These are phyloP conservation scores for Oryza meridionalis DNA, from an alignment of 176 grass and related monocot species.

Conservation along the genomic window DNA sequence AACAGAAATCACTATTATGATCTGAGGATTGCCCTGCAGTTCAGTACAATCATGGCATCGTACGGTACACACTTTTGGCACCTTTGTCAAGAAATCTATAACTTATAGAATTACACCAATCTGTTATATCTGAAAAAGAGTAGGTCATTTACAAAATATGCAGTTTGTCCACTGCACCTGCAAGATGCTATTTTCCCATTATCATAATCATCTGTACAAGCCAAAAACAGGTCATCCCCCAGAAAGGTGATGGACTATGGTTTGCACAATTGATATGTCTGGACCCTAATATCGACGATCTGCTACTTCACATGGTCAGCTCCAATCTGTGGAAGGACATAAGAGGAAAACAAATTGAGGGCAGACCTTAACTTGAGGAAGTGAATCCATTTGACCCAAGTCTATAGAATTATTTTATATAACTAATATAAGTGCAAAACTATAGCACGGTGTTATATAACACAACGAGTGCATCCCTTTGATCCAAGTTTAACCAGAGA, in stretches of 20 bases:
- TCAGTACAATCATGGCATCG: not conserved
- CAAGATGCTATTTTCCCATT: conserved; percentile 15
- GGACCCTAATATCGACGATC: conserved; percentile 23
- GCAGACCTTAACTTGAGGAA: conserved; percentile 3
- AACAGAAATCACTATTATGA: not conserved
- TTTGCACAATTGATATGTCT: conserved; percentile 23
- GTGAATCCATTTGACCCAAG: not conserved
- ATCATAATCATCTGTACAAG: conserved; percentile 40
- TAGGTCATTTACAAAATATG: conserved; percentile 46
- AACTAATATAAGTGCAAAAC: not conserved
- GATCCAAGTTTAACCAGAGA: not conserved
- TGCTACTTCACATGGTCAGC: not conserved
- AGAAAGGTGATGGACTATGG: not conserved
- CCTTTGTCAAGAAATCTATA: conserved; percentile 27
- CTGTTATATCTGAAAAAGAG: conserved; percentile 7
- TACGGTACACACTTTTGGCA: not conserved
- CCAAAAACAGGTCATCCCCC: conserved; percentile 32
- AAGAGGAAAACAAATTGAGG: not conserved
- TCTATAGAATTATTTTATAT: not conserved
- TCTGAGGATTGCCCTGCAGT: not conserved
- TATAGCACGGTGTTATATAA: not conserved
- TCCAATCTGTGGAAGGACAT: conserved; percentile 33
- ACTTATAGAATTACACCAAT: conserved; percentile 6
- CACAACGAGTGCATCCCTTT: not conserved
- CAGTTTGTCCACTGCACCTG: not conserved